Base-by-base conservation (phyloP, 2,329 filamentous ascomycete species). In the Aspergillus luchuensis region DNA sequence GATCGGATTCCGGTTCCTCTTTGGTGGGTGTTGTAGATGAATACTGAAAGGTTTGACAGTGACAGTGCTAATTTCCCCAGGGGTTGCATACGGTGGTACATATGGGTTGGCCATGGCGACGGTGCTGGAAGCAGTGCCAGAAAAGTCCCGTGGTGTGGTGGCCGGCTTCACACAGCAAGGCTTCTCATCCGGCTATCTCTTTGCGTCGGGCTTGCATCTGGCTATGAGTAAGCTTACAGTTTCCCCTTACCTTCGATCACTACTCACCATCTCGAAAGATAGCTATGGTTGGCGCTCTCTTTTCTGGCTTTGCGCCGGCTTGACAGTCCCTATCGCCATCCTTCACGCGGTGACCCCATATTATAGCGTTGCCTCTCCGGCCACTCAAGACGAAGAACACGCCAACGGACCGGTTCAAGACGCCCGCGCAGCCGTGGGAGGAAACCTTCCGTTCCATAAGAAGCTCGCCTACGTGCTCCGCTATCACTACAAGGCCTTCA, bases 401-500 rank as follows among this genome's bases (percentile, higher is more conserved):
- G 23, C 11, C 13, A 10, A 8, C 45, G 13, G 25, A n/a, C 15
- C 21, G 4, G 21, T 23, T 13, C 45, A n/a, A 3, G n/a, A 21
- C 5, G 0, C 47, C 25, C 47, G 47, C 2, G 15, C 47, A 1
- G 47, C 47, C 11, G 47, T 50, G 8, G 47, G 47, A 15, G 47
- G 47, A 2, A 50, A 50, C 8, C 47, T 50, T 2, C 47, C 47
- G 4, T 50, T 50, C n/a, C 47, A 30, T 15, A 50, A 50, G 15
- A 50, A 50, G 23, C 15, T 50, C 7, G 17, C 25, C 47, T 50
- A 50, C 28, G 47, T 50, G 47, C 47, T 50, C 8, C 47, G 47
- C 28, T 50, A 50, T n/a, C 47, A 50, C 8, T 50, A 50, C 47
- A 50, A 50, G 25, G 28, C 47, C 25, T 50, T 50, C 47, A 50